Evolutionary conservation across 2,329 filamentous ascomycete species (phyloP), one percentile per base, ranked within the genome.

Genomic region (Pleoardoris graminearum): DNA sequence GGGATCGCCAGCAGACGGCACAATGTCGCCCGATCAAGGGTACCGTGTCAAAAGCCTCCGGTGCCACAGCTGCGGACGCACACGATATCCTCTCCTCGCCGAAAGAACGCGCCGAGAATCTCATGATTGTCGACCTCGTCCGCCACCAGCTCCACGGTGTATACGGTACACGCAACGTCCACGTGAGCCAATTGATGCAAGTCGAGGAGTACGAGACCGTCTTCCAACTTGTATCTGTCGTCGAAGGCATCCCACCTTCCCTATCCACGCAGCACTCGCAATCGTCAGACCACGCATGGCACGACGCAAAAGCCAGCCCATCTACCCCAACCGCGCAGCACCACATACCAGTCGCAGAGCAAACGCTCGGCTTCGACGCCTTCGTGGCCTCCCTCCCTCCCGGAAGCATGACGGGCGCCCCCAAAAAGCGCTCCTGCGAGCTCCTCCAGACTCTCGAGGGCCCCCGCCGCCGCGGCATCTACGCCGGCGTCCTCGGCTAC

Each of bases 51-150:
- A 96, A 96, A 64, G 83, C 82, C 0, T 77, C 80, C 0, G 79
- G 78, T 1, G 85, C 87, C 32, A 94, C 88, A 0, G 79, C 88
- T n/a, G 82, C 80, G 4, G 82, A 89, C 64, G 92, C 93, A 0
- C 85, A 87, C 55, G 76, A 77, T 23, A 83, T 95, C 33, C 82
- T 97, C 12, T 84, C 87, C 51, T 82, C 90, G 0, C 87, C 89
- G 19, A 97, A 97, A 71, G 94, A 97, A 72, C 86, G 90, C 63
- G 93, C 93, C 0, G 93, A 97, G 77, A 97, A 97, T 67, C 82
- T 97, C 21, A 97, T 97, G 94, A 97, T 97, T 64, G 92, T 96
- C 2, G 93, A 97, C 71, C 80, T 97, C 1, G 94, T 97, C n/a
- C 84, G 93, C 0, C 93, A 97, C 68, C 93, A 97, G 71, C 79